These are phyloP conservation scores for Alectoria sarmentosa DNA, from an alignment of 495 filamentous ascomycete species.

Conservation along the genomic window DNA sequence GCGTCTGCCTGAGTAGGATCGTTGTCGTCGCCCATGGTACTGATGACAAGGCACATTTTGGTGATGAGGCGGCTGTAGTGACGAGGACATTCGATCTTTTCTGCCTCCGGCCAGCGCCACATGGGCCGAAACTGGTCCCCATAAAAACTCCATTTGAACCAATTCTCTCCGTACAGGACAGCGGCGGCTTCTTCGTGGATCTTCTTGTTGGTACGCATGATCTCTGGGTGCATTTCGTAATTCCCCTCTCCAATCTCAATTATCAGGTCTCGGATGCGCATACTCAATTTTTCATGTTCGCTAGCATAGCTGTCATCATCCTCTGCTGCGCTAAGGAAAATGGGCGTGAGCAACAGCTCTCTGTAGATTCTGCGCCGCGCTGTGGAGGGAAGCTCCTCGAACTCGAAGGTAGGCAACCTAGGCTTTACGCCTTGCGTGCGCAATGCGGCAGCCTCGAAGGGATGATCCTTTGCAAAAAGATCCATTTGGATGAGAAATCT, in stretches of 20 bases:
- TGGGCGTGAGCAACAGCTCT: neutral
- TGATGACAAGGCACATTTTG: neutral
- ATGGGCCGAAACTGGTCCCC: neutral
- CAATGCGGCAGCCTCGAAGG: neutral
- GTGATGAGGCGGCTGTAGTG: neutral
- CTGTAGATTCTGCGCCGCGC: neutral
- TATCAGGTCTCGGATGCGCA: neutral
- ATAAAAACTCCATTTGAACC: neutral
- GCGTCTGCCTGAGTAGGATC: neutral
- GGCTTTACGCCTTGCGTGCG: neutral
- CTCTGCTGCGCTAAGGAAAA: no score
- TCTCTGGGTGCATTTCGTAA: neutral
- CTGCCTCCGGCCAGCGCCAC: neutral
- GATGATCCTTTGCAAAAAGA: neutral
- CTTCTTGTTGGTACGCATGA: neutral
- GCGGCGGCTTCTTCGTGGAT: neutral
- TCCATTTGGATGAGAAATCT: neutral
- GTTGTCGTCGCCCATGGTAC: neutral
- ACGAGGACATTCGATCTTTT: neutral
- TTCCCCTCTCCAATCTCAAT: neutral
- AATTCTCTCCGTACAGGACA: neutral
- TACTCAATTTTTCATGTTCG: neutral
- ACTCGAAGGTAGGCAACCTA: neutral
- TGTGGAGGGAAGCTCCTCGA: neutral
- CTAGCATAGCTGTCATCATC: neutral